Evolutionary conservation across 768 basidiomycete species (phyloP).

Genomic region (Symmetrospora coprosmae): DNA sequence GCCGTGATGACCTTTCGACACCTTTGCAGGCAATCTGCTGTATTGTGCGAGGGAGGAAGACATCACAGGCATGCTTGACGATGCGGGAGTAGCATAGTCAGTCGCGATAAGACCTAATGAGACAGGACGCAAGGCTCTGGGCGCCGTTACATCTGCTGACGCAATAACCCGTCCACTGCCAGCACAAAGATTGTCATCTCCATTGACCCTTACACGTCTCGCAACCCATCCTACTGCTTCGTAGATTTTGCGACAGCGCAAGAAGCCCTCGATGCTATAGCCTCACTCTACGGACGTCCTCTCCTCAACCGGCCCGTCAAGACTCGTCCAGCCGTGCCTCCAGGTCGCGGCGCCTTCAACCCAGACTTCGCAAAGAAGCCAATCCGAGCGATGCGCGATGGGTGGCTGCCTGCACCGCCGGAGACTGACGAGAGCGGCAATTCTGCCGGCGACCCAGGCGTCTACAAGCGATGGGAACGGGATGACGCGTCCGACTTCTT

Average conservation of each 20-base stretch:
- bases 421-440: too few species aligned
- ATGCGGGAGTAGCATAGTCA: not conserved
- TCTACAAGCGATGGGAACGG: not conserved
- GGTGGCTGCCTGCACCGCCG: too few species aligned
- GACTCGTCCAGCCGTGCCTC: not conserved
- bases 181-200: conserved; percentile 1
- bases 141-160: not conserved
- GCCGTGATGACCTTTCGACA: not conserved
- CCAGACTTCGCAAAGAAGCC: not conserved
- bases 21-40: not conserved
- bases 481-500: not conserved
- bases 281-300: not conserved
- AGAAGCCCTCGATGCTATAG: not conserved
- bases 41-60: not conserved
- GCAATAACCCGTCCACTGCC: not conserved
- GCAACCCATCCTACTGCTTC: conserved; percentile 9
- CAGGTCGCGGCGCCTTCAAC: not conserved
- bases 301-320: not conserved
- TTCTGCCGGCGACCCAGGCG: not conserved
- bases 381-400: too few species aligned
- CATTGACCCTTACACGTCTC: not conserved
- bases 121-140: not conserved
- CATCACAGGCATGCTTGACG: not conserved
- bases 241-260: not conserved
- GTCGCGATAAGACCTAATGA: not conserved